Evolutionary conservation across 1,284 basidiomycete species (phyloP).

Genomic region (Gomphus sp.): DNA sequence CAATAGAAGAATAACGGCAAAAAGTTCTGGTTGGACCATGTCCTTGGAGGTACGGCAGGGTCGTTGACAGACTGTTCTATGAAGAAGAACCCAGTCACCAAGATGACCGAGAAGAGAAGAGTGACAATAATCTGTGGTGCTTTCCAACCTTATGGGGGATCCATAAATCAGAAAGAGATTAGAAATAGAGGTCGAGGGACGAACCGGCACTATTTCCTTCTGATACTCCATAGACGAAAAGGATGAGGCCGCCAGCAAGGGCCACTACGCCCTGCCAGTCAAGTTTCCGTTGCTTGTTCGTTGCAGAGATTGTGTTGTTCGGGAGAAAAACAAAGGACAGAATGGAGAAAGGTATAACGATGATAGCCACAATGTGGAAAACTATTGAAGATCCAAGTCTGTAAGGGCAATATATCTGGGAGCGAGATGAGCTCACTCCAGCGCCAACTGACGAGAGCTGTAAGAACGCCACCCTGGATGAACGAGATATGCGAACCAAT

Average conservation of each 20-base stretch:
- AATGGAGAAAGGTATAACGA: conserved; percentile 1
- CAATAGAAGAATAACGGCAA: conserved; percentile 12
- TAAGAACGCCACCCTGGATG: conserved; percentile 8
- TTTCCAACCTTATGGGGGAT: background rate
- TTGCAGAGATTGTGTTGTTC: background rate
- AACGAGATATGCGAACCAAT: background rate
- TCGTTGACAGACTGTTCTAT: conserved; percentile 10
- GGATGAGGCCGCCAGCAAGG: conserved; percentile 8
- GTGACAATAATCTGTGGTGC: conserved; percentile 4
- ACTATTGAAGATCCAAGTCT: background rate
- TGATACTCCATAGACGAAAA: conserved; percentile 12
- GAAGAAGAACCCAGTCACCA: conserved; percentile 5
- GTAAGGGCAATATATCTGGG: background rate
- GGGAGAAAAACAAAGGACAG: conserved; percentile 3
- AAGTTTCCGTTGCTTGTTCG: background rate
- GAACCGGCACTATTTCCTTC: conserved; percentile 7
- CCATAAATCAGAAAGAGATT: background rate
- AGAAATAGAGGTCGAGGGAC: background rate
- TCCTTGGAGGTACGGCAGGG: conserved; percentile 12
- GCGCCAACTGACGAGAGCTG: conserved; percentile 4
- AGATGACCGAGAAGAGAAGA: conserved; percentile 4
- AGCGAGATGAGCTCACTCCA: conserved; percentile 4
- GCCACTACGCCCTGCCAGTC: conserved; percentile 7
- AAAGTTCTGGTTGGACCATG: conserved; percentile 8
- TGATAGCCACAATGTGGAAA: conserved; percentile 8